Conservation (phyloP, 768 basidiomycete species). For the Pisolithus marmoratus region DNA sequence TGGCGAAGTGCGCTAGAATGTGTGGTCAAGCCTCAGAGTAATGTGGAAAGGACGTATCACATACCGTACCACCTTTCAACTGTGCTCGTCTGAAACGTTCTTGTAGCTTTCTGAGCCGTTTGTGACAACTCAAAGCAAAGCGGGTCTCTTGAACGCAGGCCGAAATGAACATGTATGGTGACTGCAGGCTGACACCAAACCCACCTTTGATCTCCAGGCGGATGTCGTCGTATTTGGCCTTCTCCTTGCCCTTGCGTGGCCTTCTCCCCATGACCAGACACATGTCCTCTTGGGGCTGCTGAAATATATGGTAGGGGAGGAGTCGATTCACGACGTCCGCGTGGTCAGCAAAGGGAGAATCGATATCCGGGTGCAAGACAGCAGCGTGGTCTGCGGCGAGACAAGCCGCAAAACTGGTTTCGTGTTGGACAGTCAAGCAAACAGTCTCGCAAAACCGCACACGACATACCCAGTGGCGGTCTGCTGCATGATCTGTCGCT, state of each 20-base stretch:
- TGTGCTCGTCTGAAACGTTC: slow-evolving; percentile 53
- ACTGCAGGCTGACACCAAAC: neutral
- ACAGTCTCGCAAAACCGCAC: neutral
- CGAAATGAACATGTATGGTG: neutral
- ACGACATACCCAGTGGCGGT: slow-evolving; percentile 47
- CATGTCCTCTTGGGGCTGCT: slow-evolving; percentile 67
- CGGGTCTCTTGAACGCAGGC: slow-evolving; percentile 47
- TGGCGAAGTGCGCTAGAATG: slow-evolving; percentile 49
- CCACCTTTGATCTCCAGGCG: slow-evolving; percentile 50
- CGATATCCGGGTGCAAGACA: slow-evolving; percentile 59
- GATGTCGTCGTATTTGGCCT: slow-evolving; percentile 41
- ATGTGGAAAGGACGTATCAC: slow-evolving; percentile 12
- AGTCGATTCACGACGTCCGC: slow-evolving; percentile 65
- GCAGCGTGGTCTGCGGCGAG: slow-evolving; percentile 59
- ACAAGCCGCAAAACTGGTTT: slow-evolving; percentile 46
- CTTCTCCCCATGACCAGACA: slow-evolving; percentile 18
- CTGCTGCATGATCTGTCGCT: slow-evolving; percentile 40
- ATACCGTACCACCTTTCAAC: slow-evolving; percentile 52
- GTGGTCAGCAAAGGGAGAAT: slow-evolving; percentile 59
- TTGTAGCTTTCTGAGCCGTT: slow-evolving; percentile 49
- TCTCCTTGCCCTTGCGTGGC: slow-evolving; percentile 58
- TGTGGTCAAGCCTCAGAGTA: neutral
- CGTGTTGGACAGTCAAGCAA: slow-evolving; percentile 11
- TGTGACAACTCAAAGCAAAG: slow-evolving; percentile 63
- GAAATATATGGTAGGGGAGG: slow-evolving; percentile 76